Evolutionary conservation across 495 filamentous ascomycete species (phyloP).

Genomic region (Oidiodendron maius): DNA sequence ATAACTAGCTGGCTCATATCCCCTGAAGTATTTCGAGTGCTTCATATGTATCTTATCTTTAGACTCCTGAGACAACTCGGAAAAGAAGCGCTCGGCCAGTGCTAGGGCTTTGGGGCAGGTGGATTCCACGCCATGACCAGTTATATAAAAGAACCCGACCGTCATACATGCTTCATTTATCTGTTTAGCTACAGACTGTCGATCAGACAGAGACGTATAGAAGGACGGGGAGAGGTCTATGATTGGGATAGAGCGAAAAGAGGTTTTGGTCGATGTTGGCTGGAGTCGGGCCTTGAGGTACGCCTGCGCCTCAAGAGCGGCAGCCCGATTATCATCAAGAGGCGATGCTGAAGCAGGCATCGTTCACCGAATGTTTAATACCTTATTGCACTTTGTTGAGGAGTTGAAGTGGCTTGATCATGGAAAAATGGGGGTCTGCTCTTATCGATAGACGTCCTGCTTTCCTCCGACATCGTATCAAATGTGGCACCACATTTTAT

Average conservation of each 20-base stretch:
- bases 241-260: slow-evolving; percentile 31
- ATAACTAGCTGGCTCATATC: slow-evolving; percentile 19
- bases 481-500: no score
- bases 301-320: slow-evolving; percentile 18
- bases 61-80: slow-evolving; percentile 12
- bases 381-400: no score
- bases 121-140: slow-evolving; percentile 15
- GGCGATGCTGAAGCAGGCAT: background rate
- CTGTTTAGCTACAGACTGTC: slow-evolving; percentile 29
- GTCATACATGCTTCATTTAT: slow-evolving; percentile 36
- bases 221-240: slow-evolving; percentile 37
- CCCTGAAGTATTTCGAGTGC: slow-evolving; percentile 16
- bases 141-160: slow-evolving; percentile 45
- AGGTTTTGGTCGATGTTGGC: slow-evolving; percentile 4
- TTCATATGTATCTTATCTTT: slow-evolving; percentile 22
- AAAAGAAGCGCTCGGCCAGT: slow-evolving; percentile 19
- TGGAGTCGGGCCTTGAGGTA: slow-evolving; percentile 17
- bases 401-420: no score
- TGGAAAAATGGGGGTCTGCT: no score
- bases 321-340: slow-evolving; percentile 3
- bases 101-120: slow-evolving; percentile 8
- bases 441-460: no score
- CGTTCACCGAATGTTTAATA: no score
- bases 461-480: no score
- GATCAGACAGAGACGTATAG: slow-evolving; percentile 25